Conservation (phyloP, 768 basidiomycete species). For the Tricholomella constricta region DNA sequence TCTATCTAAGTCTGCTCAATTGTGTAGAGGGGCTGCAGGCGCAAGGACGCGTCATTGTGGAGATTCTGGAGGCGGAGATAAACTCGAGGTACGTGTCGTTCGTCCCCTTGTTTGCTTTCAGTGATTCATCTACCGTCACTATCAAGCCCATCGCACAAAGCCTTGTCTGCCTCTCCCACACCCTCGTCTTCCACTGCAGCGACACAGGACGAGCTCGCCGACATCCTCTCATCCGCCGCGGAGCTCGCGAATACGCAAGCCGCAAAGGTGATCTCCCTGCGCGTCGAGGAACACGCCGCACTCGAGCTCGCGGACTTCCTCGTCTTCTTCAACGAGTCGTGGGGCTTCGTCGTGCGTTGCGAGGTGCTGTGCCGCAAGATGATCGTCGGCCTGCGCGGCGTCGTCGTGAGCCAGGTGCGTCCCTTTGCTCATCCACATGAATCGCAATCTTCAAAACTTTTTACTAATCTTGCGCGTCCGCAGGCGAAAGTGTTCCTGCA, state of each 20-base stretch:
- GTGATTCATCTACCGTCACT: not conserved
- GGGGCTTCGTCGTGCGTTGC: conserved; percentile 88
- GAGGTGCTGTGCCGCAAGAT: conserved; percentile 86
- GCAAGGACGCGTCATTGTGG: conserved; percentile 58
- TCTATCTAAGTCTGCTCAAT: conserved; percentile 64
- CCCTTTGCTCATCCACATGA: no score
- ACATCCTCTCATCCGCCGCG: conserved; percentile 76
- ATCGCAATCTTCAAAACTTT: conserved; percentile 5
- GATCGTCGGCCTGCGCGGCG: conserved; percentile 91
- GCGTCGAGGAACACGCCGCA: conserved; percentile 77
- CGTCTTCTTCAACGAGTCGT: conserved; percentile 79
- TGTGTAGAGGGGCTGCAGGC: conserved; percentile 68
- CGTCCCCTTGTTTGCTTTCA: not conserved
- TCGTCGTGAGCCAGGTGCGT: conserved; percentile 76
- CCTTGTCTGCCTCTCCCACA: conserved; percentile 26
- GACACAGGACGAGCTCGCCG: conserved; percentile 67
- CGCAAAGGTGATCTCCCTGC: conserved; percentile 73
- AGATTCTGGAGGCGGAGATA: conserved; percentile 49
- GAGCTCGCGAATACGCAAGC: conserved; percentile 85
- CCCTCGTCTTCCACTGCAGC: conserved; percentile 24
- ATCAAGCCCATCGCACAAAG: not conserved
- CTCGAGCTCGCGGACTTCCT: conserved; percentile 77
- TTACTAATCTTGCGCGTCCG: conserved; percentile 4
- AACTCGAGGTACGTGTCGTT: conserved; percentile 2
- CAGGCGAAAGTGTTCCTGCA: conserved; percentile 89